Evolutionary conservation across 1,284 basidiomycete species (phyloP), one percentile per base, ranked within the genome.

Genomic region (Fomitopsis palustris): DNA sequence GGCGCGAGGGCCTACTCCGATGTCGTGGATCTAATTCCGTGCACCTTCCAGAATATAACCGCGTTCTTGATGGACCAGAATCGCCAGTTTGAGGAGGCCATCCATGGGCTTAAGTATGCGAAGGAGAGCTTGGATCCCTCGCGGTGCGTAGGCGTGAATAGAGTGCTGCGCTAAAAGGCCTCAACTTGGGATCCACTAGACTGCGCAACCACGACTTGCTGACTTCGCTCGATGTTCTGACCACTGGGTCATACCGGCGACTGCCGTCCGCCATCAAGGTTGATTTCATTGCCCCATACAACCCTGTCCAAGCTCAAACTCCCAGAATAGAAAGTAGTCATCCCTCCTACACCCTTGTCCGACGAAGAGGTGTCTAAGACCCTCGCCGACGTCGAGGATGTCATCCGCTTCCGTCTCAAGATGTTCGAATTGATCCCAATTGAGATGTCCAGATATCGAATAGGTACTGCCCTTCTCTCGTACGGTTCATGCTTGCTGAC

Each of bases 171-270:
- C 45, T 35, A 1, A 12, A n/a, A 16, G 17, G n/a, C 57, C 37
- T 51, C 14, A 55, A 27, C 31, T 23, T 1, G 14, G 8, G 23
- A 25, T 14, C 14, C 6, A 31, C 61, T 31, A 92, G 93, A 70
- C 81, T 93, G 23, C 84, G 93, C 57, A 96, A 95, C 70, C 92
- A 94, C 64, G 95, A 96, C 70, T 78, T 96, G n/a, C 78, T 93
- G 12, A 94, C 93, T 0, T 94, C 94, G 19, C 76, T 96, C 54
- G 90, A 94, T 65, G 91, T 96, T 53, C 79, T 96, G 23, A 90
- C 90, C 1, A 88, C 87, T 17, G 93, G 93, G 1, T 86, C 89
- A 31, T 96, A 96, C 68, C 79, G 84, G 52, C 79, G 92, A 45
- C 81, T 96, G 19, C 94, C 94, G 9, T 80, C 85, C 12, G 81